A percentile compares a stretch with the other conserved stretches of the same genome.
phyloP scores from a whole-genome alignment of 1,284 basidiomycete species.

The Papiliotrema fonsecae region DNA sequence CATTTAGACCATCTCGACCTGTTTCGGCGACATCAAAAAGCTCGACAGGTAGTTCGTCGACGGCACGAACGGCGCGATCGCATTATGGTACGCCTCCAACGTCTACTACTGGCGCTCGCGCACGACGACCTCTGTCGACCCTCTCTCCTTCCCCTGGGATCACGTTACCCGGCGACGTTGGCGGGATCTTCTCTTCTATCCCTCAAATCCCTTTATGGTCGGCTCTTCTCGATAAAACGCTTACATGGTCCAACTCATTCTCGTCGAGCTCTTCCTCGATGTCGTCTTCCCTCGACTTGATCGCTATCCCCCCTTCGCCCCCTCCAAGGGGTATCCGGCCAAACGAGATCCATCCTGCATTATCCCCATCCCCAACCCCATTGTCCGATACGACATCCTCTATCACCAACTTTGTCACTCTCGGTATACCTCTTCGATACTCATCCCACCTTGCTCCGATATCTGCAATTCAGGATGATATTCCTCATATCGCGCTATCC shows the following conservation, averaged over 20 bases:
- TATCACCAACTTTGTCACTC: background rate
- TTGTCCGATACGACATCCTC: conserved; percentile 1
- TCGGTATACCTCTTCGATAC: background rate
- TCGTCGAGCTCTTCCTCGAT: background rate
- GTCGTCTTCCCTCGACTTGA: background rate
- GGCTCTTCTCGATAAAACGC: background rate
- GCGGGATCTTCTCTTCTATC: conserved; percentile 7
- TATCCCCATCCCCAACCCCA: background rate
- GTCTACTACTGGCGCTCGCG: background rate
- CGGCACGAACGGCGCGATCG: background rate
- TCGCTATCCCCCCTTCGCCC: background rate
- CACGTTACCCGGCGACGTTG: background rate
- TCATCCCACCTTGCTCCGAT: background rate
- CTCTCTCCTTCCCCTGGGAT: background rate
- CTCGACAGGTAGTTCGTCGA: background rate
- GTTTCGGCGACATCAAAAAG: background rate
- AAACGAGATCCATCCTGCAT: background rate
- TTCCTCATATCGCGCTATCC: conserved; percentile 17
- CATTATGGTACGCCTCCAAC: background rate
- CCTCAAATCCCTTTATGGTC: conserved; percentile 1
- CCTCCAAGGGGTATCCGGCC: conserved; percentile 1
- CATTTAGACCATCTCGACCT: background rate
- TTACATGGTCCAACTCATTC: background rate
- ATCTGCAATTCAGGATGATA: conserved; percentile 7
- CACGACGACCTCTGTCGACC: background rate